Evolutionary conservation across 257 asterid species (phyloP).

Genomic region (Solanum ossicruentum): DNA sequence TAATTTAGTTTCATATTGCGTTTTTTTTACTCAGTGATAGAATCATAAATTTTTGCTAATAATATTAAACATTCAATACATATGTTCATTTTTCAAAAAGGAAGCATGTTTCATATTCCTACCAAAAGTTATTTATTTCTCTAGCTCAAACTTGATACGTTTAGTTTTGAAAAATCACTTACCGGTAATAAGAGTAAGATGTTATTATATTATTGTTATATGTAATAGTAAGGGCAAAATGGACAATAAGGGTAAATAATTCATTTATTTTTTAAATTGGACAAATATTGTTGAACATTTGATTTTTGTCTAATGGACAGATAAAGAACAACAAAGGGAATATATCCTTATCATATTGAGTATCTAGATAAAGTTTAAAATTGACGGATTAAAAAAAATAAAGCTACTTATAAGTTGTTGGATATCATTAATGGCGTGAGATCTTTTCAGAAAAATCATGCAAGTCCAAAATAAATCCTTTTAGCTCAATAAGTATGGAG

Average conservation of each 20-base stretch:
- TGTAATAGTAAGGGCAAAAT: too few relatives aligned
- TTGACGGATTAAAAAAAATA: background rate
- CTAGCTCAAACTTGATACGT: background rate
- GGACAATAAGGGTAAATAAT: too few relatives aligned
- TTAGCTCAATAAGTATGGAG: background rate
- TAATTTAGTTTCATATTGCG: background rate
- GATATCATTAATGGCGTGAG: background rate
- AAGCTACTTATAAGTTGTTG: background rate
- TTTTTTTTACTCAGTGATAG: too few relatives aligned
- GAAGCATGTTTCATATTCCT: too few relatives aligned
- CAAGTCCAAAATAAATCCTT: fast-evolving
- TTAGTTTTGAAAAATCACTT: background rate
- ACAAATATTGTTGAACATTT: too few relatives aligned
- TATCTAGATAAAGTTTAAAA: background rate
- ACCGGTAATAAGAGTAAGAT: too few relatives aligned
- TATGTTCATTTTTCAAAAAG: too few relatives aligned
- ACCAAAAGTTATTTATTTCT: background rate
- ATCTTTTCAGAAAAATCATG: background rate
- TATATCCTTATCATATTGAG: background rate
- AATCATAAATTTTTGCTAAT: background rate
- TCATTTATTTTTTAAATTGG: too few relatives aligned
- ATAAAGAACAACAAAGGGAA: too few relatives aligned
- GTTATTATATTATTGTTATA: too few relatives aligned
- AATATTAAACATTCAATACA: background rate
- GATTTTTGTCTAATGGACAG: too few relatives aligned